These are phyloP conservation scores for Cystofilobasidium bisporidii DNA, from an alignment of 768 basidiomycete genomes.

Conservation along the genomic window DNA sequence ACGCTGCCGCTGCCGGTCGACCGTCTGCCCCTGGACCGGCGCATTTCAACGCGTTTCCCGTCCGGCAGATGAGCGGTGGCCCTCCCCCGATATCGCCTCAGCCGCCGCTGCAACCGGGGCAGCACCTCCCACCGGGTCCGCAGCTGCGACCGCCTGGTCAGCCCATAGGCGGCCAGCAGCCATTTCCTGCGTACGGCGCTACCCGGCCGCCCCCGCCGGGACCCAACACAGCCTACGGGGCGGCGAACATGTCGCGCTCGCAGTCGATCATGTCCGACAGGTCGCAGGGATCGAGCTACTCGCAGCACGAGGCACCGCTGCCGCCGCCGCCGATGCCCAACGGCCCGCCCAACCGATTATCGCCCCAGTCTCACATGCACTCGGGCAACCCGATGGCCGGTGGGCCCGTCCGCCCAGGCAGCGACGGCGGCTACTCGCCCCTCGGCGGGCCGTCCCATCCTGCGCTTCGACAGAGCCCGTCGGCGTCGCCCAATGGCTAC, in stretches of 20 bases:
- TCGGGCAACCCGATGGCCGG: not conserved
- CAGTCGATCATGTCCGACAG: slow-evolving; percentile 11
- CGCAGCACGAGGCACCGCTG: slow-evolving; percentile 4
- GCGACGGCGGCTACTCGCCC: slow-evolving; percentile 7
- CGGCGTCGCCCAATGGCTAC: slow-evolving; percentile 14
- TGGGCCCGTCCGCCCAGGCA: not conserved
- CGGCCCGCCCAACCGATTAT: not conserved
- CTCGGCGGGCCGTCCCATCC: slow-evolving; percentile 2
- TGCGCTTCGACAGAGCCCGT: not conserved
- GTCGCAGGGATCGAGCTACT: not conserved
- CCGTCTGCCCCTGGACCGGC: not conserved
- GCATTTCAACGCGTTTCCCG: slow-evolving; percentile 18
- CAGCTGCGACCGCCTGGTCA: not conserved
- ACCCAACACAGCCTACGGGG: not conserved
- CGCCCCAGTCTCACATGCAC: slow-evolving; percentile 11
- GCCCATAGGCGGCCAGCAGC: not conserved
- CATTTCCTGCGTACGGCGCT: slow-evolving; percentile 4
- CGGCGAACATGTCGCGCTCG: slow-evolving; percentile 4
- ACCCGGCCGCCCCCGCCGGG: not conserved
- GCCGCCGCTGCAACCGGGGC: not conserved
- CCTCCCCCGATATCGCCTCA: not conserved
- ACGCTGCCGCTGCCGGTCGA: not conserved
- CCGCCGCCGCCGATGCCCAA: not conserved
- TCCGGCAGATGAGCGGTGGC: not conserved
- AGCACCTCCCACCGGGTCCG: not conserved